Evolutionary conservation across 2,329 filamentous ascomycete species (phyloP), one percentile per base, ranked within the genome.

Genomic region (Lachnellula willkommii): DNA sequence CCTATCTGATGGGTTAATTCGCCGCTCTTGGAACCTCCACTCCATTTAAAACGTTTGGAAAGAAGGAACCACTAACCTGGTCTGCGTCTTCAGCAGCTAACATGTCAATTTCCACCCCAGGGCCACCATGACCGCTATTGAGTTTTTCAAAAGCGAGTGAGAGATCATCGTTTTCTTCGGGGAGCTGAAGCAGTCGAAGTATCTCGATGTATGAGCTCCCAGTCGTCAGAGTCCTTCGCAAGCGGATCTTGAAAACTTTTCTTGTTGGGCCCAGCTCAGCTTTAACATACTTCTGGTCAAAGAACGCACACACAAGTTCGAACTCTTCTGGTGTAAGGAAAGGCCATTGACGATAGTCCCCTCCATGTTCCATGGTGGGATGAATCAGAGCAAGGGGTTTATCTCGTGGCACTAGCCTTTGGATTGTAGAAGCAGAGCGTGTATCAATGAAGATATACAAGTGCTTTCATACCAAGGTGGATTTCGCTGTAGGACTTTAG

Each of bases 261-360:
- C 82, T 77, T 39, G 79, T 65, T 6, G 76, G 74, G 2, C 82
- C 84, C 3, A 85, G 73, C 36, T 73, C 82, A 53, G 79, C 82
- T 66, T 76, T 79, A 55, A 79, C 76, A 69, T 86, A 87, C 59
- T 70, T 76, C 39, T 77, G 74, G 60, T 86, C 83, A 22, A 87
- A 75, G 53, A 80, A 74, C 63, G 85, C 80, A 69, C 87, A 89
- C 53, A 78, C 81, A 65, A 83, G 78, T 52, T 80, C 72, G 61
- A 90, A 90, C 66, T 89, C 85, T 42, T 82, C 77, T 11, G 72
- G 65, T 11, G 72, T 79, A 28, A 90, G 76, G 56, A 79, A 81
- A 6, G 87, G 87, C 66, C 85, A 90, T 50, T 76, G 65, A 17
- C 59, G 58, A 56, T 67, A 70, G n/a, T 69, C 63, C 42, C 72